phyloP scores from a whole-genome alignment of 2,329 filamentous ascomycete species.

The Penicillium vulpinum region DNA sequence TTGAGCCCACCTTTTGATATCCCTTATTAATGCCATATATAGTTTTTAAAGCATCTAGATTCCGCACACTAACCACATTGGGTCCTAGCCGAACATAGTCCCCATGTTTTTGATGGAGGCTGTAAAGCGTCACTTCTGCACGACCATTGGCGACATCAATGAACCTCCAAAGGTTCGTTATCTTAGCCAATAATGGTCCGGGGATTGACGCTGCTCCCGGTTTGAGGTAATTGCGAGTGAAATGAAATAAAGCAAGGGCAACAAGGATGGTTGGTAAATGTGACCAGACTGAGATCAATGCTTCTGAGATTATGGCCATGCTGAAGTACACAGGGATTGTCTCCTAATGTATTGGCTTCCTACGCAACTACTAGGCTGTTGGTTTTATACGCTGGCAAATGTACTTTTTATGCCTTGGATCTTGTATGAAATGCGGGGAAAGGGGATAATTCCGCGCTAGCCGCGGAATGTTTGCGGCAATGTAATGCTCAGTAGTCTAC shows the following conservation, averaged over 20 bases:
- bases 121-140: background rate
- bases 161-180: background rate
- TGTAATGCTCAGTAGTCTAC: background rate
- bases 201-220: background rate
- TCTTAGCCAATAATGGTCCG: background rate
- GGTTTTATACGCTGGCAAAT: too few relatives aligned
- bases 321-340: background rate
- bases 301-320: background rate
- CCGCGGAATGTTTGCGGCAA: background rate
- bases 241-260: background rate
- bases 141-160: background rate
- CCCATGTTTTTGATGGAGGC: conserved; percentile 20
- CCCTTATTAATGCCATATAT: conserved; percentile 24
- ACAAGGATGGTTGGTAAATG: background rate
- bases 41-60: conserved; percentile 20
- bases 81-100: conserved; percentile 24
- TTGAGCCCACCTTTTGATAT: conserved; percentile 10
- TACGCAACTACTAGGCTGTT: background rate
- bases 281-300: background rate
- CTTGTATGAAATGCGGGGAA: background rate
- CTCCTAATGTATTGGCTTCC: too few relatives aligned
- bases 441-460: background rate
- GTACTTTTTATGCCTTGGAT: background rate
- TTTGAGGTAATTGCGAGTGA: background rate
- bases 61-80: conserved; percentile 23